Evolutionary conservation across 192 early-diverging fungal genomes (phyloP), one percentile per base, ranked within the genome.

Genomic region (Chytriomyces confervae): DNA sequence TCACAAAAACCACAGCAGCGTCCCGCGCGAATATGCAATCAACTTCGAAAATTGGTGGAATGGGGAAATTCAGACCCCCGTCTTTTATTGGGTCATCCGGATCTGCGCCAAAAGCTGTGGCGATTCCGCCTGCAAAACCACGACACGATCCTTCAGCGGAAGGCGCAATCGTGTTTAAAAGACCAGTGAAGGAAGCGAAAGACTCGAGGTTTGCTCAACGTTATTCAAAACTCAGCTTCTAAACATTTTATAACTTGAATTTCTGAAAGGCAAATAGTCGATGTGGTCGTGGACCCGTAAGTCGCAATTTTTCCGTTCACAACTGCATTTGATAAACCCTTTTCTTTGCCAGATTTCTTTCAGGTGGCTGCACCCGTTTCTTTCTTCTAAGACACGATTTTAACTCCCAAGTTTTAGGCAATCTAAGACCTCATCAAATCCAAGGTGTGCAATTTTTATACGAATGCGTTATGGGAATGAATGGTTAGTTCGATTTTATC

Each of bases 361-460:
- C 67, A n/a, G 6, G 24, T 7, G 0, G 24, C 10, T 6, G 63
- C 11, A 51, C n/a, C 46, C 50, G 27, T 20, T 43, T 5, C 7
- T 36, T 36, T 36, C 36, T 36, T 36, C 36, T 4, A 36, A 36
- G 36, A 36, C 4, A 36, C 29, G 29, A 16, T 43, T 5, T 6
- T 23, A 62, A 16, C 61, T 13, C 29, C 57, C 8, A 77, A 7
- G 51, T 13, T 44, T 57, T 47, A 79, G 77, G 45, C 29, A 72
- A 83, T 49, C 67, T 89, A 16, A 65, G 84, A 23, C 81, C 77
- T 13, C 87, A 89, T 73, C 87, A 89, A 78, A 36, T 79, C 10
- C 81, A 84, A 45, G 87, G 87, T 23, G 81, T 89, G 10, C 75
- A 36, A 27, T 89, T 89, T 75, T 68, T 89, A 5, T 89, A 89